Evolutionary conservation across 106 monocot species (phyloP), one percentile per base, ranked within the genome.

Genomic region (Allium cepa): DNA sequence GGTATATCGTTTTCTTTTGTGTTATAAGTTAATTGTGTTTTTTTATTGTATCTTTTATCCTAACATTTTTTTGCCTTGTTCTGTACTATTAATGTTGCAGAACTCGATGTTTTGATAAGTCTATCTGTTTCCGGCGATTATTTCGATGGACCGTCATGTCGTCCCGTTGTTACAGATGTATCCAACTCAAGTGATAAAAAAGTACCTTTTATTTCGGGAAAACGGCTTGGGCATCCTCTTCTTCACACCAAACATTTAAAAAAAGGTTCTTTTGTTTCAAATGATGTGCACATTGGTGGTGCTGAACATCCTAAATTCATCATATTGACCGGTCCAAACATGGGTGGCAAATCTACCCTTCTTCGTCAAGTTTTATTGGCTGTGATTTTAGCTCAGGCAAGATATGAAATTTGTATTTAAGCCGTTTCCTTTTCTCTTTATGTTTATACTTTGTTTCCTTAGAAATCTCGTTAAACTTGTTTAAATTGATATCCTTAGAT

Each of bases 291-390:
- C 16, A 82, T 97, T 55, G 96, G 96, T 75, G 92, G 86, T 14
- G 59, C 64, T 46, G 74, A 65, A 7, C 47, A 82, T 61, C 71
- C 92, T 28, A 88, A 49, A 66, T 92, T 91, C 67, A 84, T 97
- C 52, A 84, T 97, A 69, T 83, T 97, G 52, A 97, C 96, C 22
- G 96, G 96, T 36, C 96, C 96, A 59, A 97, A 97, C 58, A 97
- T 97, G 96, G 96, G 96, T 68, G 96, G 96, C 36, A 97, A 97
- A 84, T 97, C 96, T 26, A 97, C 96, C 67, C 86, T 97, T 62
- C 76, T 97, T 67, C 88, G 92, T 51, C 96, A 97, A 84, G 80
- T 97, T 70, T 97, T 91, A 57, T 53, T 97, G 73, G 79, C 96
- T 17, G 80, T 88, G n/a, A 80, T 97, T 60, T 80, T 97, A 60